These are phyloP conservation scores for Neurospora tetrasperma DNA, from an alignment of 495 filamentous ascomycete genomes.

Conservation along the genomic window DNA sequence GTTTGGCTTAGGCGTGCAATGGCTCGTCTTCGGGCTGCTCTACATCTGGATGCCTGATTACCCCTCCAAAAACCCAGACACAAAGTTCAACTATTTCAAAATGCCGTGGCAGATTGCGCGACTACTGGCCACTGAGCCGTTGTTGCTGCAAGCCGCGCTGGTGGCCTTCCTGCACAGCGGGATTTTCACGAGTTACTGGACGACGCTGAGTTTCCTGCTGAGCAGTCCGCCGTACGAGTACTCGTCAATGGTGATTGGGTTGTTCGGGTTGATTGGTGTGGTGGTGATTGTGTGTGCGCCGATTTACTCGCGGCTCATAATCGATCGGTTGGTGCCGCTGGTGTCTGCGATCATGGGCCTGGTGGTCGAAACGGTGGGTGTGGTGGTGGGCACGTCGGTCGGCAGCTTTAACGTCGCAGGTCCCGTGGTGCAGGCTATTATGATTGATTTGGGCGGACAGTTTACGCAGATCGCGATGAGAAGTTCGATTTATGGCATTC, in stretches of 20 bases:
- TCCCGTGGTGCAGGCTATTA: conserved; percentile 63
- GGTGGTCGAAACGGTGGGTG: conserved; percentile 46
- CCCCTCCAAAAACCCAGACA: conserved; percentile 54
- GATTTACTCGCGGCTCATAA: conserved; percentile 57
- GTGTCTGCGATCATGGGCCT: conserved; percentile 57
- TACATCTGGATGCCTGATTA: conserved; percentile 77
- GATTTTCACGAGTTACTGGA: conserved; percentile 53
- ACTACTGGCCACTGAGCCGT: conserved; percentile 51
- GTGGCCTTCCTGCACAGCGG: conserved; percentile 32
- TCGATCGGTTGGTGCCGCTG: conserved; percentile 56
- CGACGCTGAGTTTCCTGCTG: conserved; percentile 72
- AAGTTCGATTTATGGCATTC: conserved; percentile 57
- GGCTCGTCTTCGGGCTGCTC: conserved; percentile 52
- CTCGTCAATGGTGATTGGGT: conserved; percentile 54
- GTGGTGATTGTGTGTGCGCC: conserved; percentile 56
- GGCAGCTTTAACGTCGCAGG: conserved; percentile 58
- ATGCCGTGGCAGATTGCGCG: conserved; percentile 54
- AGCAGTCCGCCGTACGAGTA: conserved; percentile 59
- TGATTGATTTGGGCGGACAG: conserved; percentile 64
- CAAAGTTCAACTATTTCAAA: conserved; percentile 50
- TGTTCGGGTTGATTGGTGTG: conserved; percentile 72
- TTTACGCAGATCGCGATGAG: conserved; percentile 68
- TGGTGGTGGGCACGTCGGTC: conserved; percentile 59
- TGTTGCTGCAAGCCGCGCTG: conserved; percentile 49
- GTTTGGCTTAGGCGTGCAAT: conserved; percentile 66